Conservation (phyloP, 345 rosid species). For the Bruguiera gymnorhiza region DNA sequence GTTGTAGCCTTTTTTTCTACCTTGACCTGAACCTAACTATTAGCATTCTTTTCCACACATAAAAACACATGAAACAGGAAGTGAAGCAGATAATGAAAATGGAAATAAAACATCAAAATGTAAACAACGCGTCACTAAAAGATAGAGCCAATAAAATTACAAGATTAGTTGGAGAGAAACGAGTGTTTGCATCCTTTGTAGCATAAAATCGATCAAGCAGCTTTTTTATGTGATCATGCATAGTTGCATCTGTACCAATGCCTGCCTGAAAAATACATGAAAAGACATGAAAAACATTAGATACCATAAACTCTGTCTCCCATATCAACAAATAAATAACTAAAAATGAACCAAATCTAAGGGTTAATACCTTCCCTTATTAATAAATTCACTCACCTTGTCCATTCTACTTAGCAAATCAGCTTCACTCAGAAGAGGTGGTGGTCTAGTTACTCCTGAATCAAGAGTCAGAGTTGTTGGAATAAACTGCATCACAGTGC, state of each 20-base stretch:
- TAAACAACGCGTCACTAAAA: background rate
- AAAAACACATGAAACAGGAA: background rate
- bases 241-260: constrained; percentile 98
- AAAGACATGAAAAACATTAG: background rate
- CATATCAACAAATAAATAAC: too few species aligned
- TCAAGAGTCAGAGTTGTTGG: constrained; percentile 84
- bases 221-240: constrained; percentile 99
- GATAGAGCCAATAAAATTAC: constrained; percentile 34
- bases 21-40: too few species aligned
- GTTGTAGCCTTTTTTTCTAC: too few species aligned
- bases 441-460: constrained; percentile 90
- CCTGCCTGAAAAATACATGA: constrained; percentile 59
- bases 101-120: constrained; percentile 1
- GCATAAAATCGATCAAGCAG: constrained; percentile 93
- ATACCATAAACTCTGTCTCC: background rate
- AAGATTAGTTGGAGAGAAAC: constrained; percentile 87
- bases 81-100: background rate
- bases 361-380: background rate
- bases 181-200: constrained; percentile 80
- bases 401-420: constrained; percentile 94
- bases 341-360: too few species aligned
- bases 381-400: constrained; percentile 52
- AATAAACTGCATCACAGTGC: constrained; percentile 60
- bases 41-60: background rate
- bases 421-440: constrained; percentile 88